These are phyloP conservation scores for Hemileccinum rubropunctum DNA, from an alignment of 768 basidiomycete genomes.

Conservation along the genomic window DNA sequence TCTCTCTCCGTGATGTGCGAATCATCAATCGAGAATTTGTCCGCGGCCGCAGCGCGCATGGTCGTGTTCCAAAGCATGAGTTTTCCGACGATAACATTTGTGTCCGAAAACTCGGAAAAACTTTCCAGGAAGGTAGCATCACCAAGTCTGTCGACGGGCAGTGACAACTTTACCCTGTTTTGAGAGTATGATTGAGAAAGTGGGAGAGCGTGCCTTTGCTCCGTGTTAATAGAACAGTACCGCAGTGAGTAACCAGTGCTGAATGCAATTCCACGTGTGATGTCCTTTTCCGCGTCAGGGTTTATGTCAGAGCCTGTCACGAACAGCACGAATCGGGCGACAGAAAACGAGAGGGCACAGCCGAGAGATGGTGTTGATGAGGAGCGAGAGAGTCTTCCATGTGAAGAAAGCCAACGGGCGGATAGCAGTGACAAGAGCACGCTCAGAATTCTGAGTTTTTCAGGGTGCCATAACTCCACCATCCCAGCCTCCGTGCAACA, in stretches of 20 bases:
- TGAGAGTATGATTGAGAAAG: conserved; percentile 35
- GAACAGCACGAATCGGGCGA: conserved; percentile 63
- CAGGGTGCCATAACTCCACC: conserved; percentile 65
- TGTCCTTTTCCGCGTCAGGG: conserved; percentile 58
- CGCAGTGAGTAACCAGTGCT: conserved; percentile 52
- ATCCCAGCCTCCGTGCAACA: conserved; percentile 56
- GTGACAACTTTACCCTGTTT: conserved; percentile 50
- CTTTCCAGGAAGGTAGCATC: conserved; percentile 45
- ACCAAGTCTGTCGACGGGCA: conserved; percentile 50
- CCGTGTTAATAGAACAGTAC: conserved; percentile 46
- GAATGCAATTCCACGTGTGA: conserved; percentile 68
- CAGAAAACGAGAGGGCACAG: conserved; percentile 50
- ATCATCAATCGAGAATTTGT: conserved; percentile 65
- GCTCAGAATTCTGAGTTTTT: conserved; percentile 52
- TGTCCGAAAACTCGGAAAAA: conserved; percentile 29
- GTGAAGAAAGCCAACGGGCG: conserved; percentile 14
- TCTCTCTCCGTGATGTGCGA: conserved; percentile 56
- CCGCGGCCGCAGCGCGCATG: conserved; percentile 63
- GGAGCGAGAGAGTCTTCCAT: conserved; percentile 11
- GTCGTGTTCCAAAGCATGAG: conserved; percentile 47
- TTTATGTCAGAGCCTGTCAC: conserved; percentile 81
- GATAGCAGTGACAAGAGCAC: conserved; percentile 44
- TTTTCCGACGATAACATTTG: conserved; percentile 42
- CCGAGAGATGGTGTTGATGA: conserved; percentile 51
- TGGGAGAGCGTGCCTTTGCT: conserved; percentile 17